Evolutionary conservation across 768 basidiomycete genomes (phyloP), one percentile per base, ranked within the genome.

Genomic region (Naganishia antarctica): DNA sequence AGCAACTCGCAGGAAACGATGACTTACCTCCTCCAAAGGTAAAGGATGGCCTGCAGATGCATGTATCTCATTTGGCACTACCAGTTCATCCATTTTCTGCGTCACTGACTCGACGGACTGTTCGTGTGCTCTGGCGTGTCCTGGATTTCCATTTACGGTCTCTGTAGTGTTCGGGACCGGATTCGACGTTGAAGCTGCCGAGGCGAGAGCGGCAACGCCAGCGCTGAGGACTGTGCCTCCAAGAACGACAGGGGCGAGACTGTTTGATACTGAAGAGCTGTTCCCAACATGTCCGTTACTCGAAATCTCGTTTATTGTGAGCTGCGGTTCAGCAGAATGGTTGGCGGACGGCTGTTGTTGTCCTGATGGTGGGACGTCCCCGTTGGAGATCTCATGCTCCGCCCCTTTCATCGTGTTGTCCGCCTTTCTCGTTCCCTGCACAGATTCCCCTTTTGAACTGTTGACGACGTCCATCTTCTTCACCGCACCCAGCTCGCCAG

Each of bases 11-110:
- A 3, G 2, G 11, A 13, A 3, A 29, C 29, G 4, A 18, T 50
- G 37, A n/a, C 62, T 63, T 34, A 63, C 62, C 49, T 63, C 62
- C 25, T 63, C 62, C 6, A 63, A 31, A 18, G 62, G 62, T 23
- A 63, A 26, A 25, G 53, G 53, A 15, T 57, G 53, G 26, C 53
- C 53, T 37, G 53, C 26, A 21, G 37, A 23, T 6, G 40, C 21
- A 25, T 37, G 31, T 31, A 23, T 37, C 12, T 57, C 53, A 12
- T 23, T 41, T 1, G 53, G 53, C 12, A 57, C 11, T 21, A 25
- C 32, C 34, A 57, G 9, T 21, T 57, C 37, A 8, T 57, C 37
- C 34, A 57, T 25, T 12, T 26, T 37, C 18, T 40, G 32, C 6
- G 34, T 40, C 18, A 37, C 34, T 11, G 32, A 21, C 16, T 57